Percentiles rank a stretch among this genome's conserved stretches.
phyloP scores from a whole-genome alignment of 345 rosid genomes.

The Hirschfeldia incana region DNA sequence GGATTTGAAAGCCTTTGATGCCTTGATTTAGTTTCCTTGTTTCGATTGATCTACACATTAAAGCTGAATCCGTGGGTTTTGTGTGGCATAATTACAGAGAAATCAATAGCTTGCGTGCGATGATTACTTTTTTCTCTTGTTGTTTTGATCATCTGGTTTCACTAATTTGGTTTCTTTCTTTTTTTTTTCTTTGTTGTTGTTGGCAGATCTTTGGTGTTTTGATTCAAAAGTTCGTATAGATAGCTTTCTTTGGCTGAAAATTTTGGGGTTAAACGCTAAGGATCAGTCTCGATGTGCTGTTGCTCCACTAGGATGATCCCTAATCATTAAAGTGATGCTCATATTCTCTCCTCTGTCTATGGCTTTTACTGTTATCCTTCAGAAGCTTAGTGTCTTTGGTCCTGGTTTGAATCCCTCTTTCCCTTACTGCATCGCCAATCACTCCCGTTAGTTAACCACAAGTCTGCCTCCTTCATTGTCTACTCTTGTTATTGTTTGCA shows the following conservation, averaged over 20 bases:
- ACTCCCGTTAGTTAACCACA: conserved; percentile 41
- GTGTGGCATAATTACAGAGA: no score
- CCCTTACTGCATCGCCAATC: conserved; percentile 91
- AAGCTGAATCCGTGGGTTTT: neutral
- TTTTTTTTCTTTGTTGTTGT: neutral
- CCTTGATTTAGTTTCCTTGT: conserved; percentile 1
- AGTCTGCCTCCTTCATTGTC: conserved; percentile 21
- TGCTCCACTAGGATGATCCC: conserved; percentile 14
- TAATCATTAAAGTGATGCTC: conserved; percentile 51
- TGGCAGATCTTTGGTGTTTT: conserved; percentile 14
- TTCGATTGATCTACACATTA: neutral
- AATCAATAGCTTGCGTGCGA: no score
- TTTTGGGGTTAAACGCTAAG: neutral
- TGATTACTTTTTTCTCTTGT: no score
- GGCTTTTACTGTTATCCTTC: conserved; percentile 40
- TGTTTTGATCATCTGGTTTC: neutral
- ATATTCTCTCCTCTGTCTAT: conserved; percentile 45
- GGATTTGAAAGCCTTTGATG: neutral
- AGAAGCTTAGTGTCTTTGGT: conserved; percentile 79
- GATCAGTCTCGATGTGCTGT: conserved; percentile 26
- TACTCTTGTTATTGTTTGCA: conserved; percentile 3
- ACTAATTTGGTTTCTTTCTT: conserved; percentile 8
- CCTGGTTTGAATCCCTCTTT: conserved; percentile 92
- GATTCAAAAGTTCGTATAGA: neutral
- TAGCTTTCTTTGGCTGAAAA: neutral